phyloP scores from a whole-genome alignment of 208 protist genomes.

The Porcisia deanei region DNA sequence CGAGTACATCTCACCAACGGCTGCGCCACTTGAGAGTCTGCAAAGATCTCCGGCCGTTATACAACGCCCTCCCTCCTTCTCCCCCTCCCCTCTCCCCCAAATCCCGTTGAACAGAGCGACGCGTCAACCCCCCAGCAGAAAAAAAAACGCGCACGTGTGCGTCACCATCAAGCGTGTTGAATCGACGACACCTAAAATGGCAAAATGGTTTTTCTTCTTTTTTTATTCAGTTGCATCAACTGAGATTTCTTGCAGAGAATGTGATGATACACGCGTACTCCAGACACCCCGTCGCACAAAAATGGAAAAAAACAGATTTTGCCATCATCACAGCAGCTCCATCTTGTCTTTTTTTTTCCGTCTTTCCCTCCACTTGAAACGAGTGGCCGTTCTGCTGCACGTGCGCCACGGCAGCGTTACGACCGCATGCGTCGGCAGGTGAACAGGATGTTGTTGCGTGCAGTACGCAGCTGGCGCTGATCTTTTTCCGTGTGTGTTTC shows the following conservation, averaged over 20 bases:
- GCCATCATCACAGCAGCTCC: background rate
- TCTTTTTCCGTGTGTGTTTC: background rate
- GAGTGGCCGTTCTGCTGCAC: background rate
- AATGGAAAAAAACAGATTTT: background rate
- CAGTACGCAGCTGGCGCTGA: background rate
- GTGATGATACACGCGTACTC: background rate
- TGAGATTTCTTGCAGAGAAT: background rate
- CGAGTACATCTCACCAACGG: too few relatives aligned
- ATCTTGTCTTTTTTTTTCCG: background rate
- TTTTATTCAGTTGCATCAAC: too few relatives aligned
- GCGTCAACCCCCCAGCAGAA: background rate
- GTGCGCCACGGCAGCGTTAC: background rate
- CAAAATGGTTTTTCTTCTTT: background rate
- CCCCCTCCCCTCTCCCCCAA: too few relatives aligned
- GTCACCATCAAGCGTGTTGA: background rate
- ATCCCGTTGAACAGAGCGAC: background rate
- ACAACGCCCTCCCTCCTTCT: too few relatives aligned
- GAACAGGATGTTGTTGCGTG: constrained; percentile 6
- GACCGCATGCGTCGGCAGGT: constrained; percentile 9
- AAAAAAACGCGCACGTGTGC: background rate
- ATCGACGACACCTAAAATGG: background rate
- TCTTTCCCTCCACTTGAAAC: background rate
- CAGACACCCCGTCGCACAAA: background rate
- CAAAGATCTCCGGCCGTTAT: too few relatives aligned
- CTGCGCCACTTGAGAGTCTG: too few relatives aligned